Evolutionary conservation across 768 basidiomycete genomes (phyloP).

Genomic region (Tricholoma terreum): DNA sequence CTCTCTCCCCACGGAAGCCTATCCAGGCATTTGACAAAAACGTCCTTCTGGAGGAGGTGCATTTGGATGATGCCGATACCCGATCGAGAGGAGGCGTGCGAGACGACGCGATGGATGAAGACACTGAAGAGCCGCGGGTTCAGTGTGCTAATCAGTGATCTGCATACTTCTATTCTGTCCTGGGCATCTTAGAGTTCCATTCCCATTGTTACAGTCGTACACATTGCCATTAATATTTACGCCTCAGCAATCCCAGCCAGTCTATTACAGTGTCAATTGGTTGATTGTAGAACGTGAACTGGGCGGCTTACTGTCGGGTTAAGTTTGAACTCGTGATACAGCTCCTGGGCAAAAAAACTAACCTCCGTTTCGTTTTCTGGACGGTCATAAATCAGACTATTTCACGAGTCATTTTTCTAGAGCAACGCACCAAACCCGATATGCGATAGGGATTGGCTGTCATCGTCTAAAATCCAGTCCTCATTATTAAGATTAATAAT

Average conservation of each 20-base stretch:
- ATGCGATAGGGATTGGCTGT: constrained; percentile 58
- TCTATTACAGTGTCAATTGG: constrained; percentile 25
- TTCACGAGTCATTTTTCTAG: not conserved
- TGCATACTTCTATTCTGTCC: constrained; percentile 12
- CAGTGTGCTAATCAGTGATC: constrained; percentile 90
- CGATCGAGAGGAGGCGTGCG: constrained; percentile 50
- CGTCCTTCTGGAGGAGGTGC: constrained; percentile 77
- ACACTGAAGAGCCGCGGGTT: constrained; percentile 86
- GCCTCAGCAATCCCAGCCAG: constrained; percentile 42
- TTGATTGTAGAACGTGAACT: not conserved
- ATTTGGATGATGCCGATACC: constrained; percentile 75
- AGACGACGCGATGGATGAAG: constrained; percentile 92
- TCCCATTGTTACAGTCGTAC: constrained; percentile 33
- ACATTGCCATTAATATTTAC: constrained; percentile 38
- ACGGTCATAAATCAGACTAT: not conserved
- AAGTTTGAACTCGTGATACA: constrained; percentile 78
- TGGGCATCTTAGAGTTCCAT: constrained; percentile 27
- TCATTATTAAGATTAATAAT: constrained; percentile 98
- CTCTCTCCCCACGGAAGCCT: constrained; percentile 75
- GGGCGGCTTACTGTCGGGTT: constrained; percentile 68
- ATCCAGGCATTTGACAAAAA: constrained; percentile 67
- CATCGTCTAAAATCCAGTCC: constrained; percentile 83
- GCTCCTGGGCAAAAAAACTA: constrained; percentile 79
- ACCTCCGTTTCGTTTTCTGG: constrained; percentile 95
- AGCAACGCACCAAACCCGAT: constrained; percentile 67